Evolutionary conservation across 257 asterid species (phyloP).

Genomic region (Buddleja alternifolia): DNA sequence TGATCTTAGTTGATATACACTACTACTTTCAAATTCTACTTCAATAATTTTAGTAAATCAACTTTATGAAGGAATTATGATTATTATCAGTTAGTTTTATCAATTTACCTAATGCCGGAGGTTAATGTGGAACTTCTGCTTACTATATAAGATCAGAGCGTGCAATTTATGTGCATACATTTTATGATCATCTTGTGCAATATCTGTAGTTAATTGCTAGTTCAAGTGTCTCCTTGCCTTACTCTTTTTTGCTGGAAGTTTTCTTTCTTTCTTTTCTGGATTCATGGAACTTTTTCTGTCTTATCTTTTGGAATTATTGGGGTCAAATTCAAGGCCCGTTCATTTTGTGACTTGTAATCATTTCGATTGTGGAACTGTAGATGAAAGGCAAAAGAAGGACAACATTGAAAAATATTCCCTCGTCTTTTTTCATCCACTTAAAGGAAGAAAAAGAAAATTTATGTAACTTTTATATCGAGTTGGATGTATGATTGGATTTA

Average conservation of each 20-base stretch:
- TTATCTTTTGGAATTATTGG: background rate
- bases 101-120: background rate
- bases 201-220: background rate
- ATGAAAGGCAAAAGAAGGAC: background rate
- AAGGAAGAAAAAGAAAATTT: background rate
- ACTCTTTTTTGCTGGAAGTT: background rate
- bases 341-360: background rate
- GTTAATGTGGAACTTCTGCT: background rate
- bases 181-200: no score
- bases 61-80: background rate
- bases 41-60: no score
- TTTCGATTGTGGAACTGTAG: background rate
- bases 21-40: background rate
- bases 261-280: background rate
- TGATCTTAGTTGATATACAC: background rate
- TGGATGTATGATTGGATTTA: background rate
- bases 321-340: background rate
- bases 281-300: background rate
- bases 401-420: background rate
- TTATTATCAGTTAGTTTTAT: background rate
- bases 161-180: background rate
- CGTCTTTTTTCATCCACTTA: background rate
- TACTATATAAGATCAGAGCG: background rate
- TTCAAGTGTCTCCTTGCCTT: background rate
- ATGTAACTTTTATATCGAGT: background rate